Conservation (phyloP, 139 green algal species). For the Picochlorum sp. region DNA sequence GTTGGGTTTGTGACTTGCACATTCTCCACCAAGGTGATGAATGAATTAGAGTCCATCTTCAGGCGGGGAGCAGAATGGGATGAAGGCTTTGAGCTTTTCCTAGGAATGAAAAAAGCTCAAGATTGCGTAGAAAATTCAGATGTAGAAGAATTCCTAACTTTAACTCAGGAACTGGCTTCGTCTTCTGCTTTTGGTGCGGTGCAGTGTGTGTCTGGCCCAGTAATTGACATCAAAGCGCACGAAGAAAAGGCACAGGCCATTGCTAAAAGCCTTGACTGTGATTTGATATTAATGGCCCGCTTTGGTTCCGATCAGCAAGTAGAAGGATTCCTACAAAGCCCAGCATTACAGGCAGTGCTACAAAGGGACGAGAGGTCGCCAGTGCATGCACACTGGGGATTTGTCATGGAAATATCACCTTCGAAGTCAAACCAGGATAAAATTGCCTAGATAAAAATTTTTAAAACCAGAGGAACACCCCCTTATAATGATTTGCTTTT, state of each 20-base stretch:
- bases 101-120: slow-evolving; percentile 1
- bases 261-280: neutral
- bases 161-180: slow-evolving; percentile 12
- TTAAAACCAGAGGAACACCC: slow-evolving; percentile 9
- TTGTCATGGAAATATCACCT: slow-evolving; percentile 1
- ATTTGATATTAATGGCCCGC: neutral
- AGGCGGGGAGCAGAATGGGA: slow-evolving; percentile 16
- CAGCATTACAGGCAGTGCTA: slow-evolving; percentile 10
- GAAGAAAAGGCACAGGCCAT: neutral
- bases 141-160: slow-evolving; percentile 8
- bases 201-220: slow-evolving; percentile 7
- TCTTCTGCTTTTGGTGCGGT: slow-evolving; percentile 18
- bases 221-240: neutral
- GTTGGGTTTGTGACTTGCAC: slow-evolving; percentile 6
- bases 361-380: slow-evolving; percentile 3
- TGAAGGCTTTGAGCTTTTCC: slow-evolving; percentile 9
- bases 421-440: neutral
- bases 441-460: no score
- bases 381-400: neutral
- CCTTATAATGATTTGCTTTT: neutral
- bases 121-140: neutral
- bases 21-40: slow-evolving; percentile 5
- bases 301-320: slow-evolving; percentile 14
- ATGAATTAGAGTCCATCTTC: slow-evolving; percentile 25
- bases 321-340: slow-evolving; percentile 9